Evolutionary conservation across 164 flowering plant species (phyloP).

Genomic region (Stephania yunnanensis): DNA sequence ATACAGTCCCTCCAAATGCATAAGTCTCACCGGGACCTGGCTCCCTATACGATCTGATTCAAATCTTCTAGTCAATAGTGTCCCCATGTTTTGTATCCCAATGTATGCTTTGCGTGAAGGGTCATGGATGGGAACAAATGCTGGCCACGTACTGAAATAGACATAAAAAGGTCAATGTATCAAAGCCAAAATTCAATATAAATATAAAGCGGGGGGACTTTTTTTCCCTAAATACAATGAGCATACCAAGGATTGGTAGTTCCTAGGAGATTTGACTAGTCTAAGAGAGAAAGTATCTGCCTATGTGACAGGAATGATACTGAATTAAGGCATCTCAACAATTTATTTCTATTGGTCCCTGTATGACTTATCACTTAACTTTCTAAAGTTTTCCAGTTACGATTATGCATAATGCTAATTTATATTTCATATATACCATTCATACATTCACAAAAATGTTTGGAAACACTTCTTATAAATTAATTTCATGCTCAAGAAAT

Average conservation of each 20-base stretch:
- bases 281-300: no score
- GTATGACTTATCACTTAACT: neutral
- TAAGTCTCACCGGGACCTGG: constrained; percentile 88
- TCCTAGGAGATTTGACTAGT: neutral
- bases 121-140: constrained; percentile 97
- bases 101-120: constrained; percentile 88
- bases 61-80: constrained; percentile 85
- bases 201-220: neutral
- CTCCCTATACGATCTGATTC: constrained; percentile 91
- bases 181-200: neutral
- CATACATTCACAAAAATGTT: no score
- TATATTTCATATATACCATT: neutral
- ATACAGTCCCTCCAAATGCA: constrained; percentile 95
- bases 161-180: constrained; percentile 5
- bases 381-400: no score
- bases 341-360: neutral
- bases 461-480: neutral
- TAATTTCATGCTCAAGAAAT: neutral
- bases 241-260: neutral
- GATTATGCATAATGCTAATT: no score
- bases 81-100: constrained; percentile 95
- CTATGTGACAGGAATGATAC: neutral
- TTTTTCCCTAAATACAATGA: neutral
- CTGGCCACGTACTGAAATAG: constrained; percentile 77
- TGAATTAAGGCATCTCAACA: neutral